phyloP scores from a whole-genome alignment of 352 stramenopile genomes.

The Phytophthora ohioensis region DNA sequence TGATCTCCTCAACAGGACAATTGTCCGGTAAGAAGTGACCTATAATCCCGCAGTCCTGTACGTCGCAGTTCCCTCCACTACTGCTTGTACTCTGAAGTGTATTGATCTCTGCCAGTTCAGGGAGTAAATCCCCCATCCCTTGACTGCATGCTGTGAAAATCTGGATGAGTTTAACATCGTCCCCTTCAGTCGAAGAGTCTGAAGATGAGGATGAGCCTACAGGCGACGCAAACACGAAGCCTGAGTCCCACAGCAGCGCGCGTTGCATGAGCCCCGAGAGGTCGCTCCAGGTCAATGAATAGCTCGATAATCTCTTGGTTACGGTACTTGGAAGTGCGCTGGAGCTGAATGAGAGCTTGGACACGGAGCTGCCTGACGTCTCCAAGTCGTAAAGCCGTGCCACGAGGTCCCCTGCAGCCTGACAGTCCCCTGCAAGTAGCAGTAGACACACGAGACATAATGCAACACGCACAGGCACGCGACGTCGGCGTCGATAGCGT shows the following conservation, averaged over 20 bases:
- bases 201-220: slow-evolving; percentile 12
- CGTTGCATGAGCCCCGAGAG: slow-evolving; percentile 74
- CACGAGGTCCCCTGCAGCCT: slow-evolving; percentile 59
- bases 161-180: slow-evolving; percentile 51
- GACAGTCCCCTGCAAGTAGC: slow-evolving; percentile 8
- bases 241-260: slow-evolving; percentile 76
- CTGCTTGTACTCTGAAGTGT: slow-evolving; percentile 29
- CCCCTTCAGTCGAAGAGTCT: slow-evolving; percentile 10
- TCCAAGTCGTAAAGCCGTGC: slow-evolving; percentile 58
- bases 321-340: slow-evolving; percentile 46
- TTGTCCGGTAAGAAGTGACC: slow-evolving; percentile 53
- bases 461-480: background rate
- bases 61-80: slow-evolving; percentile 46
- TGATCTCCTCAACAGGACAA: slow-evolving; percentile 48
- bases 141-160: slow-evolving; percentile 65
- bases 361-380: slow-evolving; percentile 27
- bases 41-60: slow-evolving; percentile 61
- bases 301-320: slow-evolving; percentile 35
- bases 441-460: slow-evolving; percentile 32
- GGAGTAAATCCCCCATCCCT: slow-evolving; percentile 69
- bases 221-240: slow-evolving; percentile 59
- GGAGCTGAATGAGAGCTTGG: slow-evolving; percentile 46
- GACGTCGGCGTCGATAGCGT: slow-evolving; percentile 26
- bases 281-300: slow-evolving; percentile 43
- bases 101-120: slow-evolving; percentile 50